phyloP scores from a whole-genome alignment of 129 eudicot genomes.

The Flaveria trinervia region DNA sequence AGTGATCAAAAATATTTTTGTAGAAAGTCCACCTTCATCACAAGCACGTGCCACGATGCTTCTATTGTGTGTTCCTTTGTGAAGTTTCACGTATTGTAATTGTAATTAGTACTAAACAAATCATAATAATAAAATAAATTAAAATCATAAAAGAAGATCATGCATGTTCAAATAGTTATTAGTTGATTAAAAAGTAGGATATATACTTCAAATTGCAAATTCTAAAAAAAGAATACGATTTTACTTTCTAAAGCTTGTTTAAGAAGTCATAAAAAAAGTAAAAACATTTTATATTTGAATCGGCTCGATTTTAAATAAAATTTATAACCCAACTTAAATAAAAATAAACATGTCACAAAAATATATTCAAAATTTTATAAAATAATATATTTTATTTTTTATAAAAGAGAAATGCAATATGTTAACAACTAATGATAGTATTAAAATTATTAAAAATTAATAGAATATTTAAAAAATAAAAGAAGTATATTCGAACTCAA shows the following conservation, averaged over 20 bases:
- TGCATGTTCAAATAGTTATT: not conserved
- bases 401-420: no score
- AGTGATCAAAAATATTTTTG: not conserved
- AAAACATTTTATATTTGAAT: no score
- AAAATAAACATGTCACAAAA: no score
- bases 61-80: not conserved
- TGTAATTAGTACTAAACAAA: not conserved
- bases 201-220: not conserved
- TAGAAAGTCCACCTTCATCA: not conserved
- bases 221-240: not conserved
- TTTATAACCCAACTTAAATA: no score
- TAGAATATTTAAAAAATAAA: no score
- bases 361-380: no score
- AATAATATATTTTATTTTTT: no score
- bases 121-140: not conserved
- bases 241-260: not conserved
- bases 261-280: not conserved
- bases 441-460: no score
- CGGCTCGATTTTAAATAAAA: no score
- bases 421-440: no score
- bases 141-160: not conserved
- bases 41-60: conserved; percentile 17
- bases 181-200: not conserved
- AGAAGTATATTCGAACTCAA: no score
- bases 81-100: not conserved